Evolutionary conservation across 768 basidiomycete species (phyloP).

Genomic region (Termitomyces sp.): DNA sequence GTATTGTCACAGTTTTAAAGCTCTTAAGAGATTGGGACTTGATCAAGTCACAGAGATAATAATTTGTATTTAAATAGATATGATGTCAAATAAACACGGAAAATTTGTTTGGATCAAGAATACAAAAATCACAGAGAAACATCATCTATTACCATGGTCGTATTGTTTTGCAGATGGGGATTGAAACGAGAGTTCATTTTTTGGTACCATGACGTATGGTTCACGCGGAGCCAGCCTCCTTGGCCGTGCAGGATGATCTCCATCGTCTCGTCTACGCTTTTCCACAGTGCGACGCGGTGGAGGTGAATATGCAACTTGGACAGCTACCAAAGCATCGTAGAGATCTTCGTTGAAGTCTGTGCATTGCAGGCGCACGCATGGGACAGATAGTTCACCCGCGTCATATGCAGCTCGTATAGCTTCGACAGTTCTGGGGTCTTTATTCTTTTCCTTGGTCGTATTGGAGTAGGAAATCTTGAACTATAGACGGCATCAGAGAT

Average conservation of each 20-base stretch:
- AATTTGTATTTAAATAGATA: neutral
- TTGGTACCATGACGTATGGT: neutral
- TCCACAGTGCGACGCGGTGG: neutral
- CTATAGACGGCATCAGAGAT: constrained; percentile 13
- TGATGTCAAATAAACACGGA: neutral
- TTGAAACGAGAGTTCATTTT: neutral
- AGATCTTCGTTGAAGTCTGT: constrained; percentile 38
- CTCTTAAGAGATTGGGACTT: neutral
- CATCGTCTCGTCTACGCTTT: constrained; percentile 13
- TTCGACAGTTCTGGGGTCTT: constrained; percentile 24
- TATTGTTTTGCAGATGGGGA: neutral
- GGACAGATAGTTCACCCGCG: constrained; percentile 33
- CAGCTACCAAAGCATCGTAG: constrained; percentile 20
- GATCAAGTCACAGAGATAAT: neutral
- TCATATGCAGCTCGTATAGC: constrained; percentile 39
- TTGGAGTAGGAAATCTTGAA: constrained; percentile 28
- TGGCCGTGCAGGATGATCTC: constrained; percentile 6
- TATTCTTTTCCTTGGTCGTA: constrained; percentile 33
- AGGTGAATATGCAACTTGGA: neutral
- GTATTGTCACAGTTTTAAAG: neutral
- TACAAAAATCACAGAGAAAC: neutral
- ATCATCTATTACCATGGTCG: neutral
- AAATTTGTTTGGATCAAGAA: neutral
- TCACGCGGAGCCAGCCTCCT: neutral
- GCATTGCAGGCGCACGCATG: constrained; percentile 44